Evolutionary conservation across 192 early-diverging fungal species (phyloP).

Genomic region (Backusella psychrophila): DNA sequence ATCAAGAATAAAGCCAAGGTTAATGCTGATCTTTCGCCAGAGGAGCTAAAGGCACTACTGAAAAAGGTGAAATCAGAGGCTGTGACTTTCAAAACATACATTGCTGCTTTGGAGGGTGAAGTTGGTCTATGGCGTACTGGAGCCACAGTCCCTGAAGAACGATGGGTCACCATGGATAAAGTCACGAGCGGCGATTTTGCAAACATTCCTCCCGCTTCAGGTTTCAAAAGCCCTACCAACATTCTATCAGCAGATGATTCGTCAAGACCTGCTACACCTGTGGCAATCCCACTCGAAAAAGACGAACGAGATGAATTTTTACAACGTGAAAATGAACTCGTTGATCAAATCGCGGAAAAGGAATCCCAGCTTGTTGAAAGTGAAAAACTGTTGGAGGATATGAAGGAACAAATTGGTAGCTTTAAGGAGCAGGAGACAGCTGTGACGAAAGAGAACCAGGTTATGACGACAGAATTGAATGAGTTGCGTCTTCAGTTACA

Average conservation of each 20-base stretch:
- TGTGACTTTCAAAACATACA: slow-evolving; percentile 80
- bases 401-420: slow-evolving; percentile 74
- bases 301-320: slow-evolving; percentile 97
- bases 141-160: slow-evolving; percentile 58
- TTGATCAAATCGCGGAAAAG: slow-evolving; percentile 90
- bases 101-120: slow-evolving; percentile 84
- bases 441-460: slow-evolving; percentile 67
- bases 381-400: slow-evolving; percentile 52
- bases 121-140: slow-evolving; percentile 91
- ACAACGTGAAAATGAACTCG: slow-evolving; percentile 93
- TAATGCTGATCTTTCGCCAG: slow-evolving; percentile 93
- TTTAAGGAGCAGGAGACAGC: slow-evolving; percentile 63
- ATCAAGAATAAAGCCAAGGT: slow-evolving; percentile 99
- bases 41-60: slow-evolving; percentile 92
- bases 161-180: slow-evolving; percentile 68
- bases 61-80: slow-evolving; percentile 86
- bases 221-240: slow-evolving; percentile 39
- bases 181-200: slow-evolving; percentile 37
- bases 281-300: slow-evolving; percentile 64
- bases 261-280: slow-evolving; percentile 71
- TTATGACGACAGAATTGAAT: slow-evolving; percentile 63
- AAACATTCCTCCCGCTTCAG: slow-evolving; percentile 41
- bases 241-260: slow-evolving; percentile 32
- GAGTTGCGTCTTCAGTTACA: slow-evolving; percentile 85
- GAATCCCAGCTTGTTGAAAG: slow-evolving; percentile 74